Evolutionary conservation across 352 stramenopile genomes (phyloP).

Genomic region (Phytophthora pini): DNA sequence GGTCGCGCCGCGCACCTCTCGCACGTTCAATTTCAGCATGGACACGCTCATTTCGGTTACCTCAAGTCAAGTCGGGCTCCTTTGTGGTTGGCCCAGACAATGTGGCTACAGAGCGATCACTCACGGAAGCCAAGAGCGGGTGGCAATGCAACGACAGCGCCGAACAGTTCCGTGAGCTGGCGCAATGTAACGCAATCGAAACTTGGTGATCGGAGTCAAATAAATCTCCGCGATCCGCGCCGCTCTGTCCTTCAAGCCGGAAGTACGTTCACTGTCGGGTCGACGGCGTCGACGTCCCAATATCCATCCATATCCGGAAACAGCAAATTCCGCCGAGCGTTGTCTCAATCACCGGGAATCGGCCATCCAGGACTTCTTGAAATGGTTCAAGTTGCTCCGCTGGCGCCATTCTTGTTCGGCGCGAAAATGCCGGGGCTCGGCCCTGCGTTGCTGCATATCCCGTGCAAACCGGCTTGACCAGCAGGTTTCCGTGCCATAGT

Average conservation of each 20-base stretch:
- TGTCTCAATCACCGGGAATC: slow-evolving; percentile 25
- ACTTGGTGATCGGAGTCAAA: too few relatives aligned
- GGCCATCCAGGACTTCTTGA: slow-evolving; percentile 11
- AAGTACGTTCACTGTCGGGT: background rate
- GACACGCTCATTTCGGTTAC: slow-evolving; percentile 16
- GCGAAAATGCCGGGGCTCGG: slow-evolving; percentile 13
- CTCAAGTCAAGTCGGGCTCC: background rate
- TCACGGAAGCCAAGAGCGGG: background rate
- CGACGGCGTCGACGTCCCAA: background rate
- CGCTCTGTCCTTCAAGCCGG: background rate
- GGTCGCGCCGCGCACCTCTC: slow-evolving; percentile 2
- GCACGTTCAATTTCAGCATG: slow-evolving; percentile 25
- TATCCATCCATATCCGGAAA: background rate
- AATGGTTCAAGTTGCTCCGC: slow-evolving; percentile 13
- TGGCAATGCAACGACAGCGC: background rate
- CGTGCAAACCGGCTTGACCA: slow-evolving; percentile 5
- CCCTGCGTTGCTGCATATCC: slow-evolving; percentile 19
- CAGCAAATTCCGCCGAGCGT: slow-evolving; percentile 8
- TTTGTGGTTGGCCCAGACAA: too few relatives aligned
- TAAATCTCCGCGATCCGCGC: too few relatives aligned
- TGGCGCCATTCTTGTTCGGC: slow-evolving; percentile 25
- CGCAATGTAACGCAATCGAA: background rate
- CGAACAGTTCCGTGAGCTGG: background rate
- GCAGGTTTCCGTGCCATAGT: background rate
- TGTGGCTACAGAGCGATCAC: background rate